Evolutionary conservation across 768 basidiomycete species (phyloP).

Genomic region (Baorangia bicolor): DNA sequence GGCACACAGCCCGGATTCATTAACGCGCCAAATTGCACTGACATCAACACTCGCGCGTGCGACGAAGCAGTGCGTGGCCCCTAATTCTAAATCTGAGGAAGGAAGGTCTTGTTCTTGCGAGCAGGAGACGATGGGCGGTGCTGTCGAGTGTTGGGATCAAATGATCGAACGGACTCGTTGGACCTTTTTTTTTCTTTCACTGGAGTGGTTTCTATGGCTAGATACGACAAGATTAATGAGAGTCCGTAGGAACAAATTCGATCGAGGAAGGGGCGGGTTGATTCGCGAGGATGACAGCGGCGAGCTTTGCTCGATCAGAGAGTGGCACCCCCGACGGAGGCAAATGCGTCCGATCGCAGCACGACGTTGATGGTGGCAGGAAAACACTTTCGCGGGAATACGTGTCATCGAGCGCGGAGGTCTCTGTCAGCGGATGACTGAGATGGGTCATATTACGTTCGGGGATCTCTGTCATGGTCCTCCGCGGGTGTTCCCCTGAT

Average conservation of each 20-base stretch:
- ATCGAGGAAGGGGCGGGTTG: not conserved
- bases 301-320: constrained; percentile 12
- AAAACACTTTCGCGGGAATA: constrained; percentile 10
- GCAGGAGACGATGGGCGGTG: constrained; percentile 2
- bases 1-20: constrained; percentile 18
- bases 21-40: constrained; percentile 6
- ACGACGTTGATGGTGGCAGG: constrained; percentile 1
- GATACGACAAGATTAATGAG: not conserved
- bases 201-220: not conserved
- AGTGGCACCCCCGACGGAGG: not conserved
- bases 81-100: not conserved
- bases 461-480: not conserved
- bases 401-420: not conserved
- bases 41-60: constrained; percentile 2
- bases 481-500: constrained; percentile 9
- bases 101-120: not conserved
- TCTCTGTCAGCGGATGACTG: constrained; percentile 8
- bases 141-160: constrained; percentile 4
- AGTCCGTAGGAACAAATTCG: not conserved
- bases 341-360: not conserved
- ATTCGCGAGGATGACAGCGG: constrained; percentile 8
- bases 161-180: not conserved
- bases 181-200: not conserved
- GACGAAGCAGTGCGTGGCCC: constrained; percentile 6
- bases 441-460: not conserved